Percentiles rank a stretch among this genome's conserved stretches.
Conservation (phyloP, 2,329 filamentous ascomycete species). For the Zopfia rhizophila region DNA sequence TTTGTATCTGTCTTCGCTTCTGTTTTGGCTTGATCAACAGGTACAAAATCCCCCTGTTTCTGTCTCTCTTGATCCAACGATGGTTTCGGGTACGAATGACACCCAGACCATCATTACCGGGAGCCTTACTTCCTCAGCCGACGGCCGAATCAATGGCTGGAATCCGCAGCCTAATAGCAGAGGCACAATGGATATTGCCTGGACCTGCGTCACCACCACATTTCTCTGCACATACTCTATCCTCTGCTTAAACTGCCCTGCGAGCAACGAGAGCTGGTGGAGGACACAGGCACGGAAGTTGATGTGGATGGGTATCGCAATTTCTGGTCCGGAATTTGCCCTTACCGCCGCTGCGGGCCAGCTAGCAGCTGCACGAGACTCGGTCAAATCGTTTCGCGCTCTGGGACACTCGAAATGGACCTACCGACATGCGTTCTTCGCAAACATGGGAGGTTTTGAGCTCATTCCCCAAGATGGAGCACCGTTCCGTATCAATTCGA, state of each 20-base stretch:
- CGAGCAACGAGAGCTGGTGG: slow-evolving; percentile 30
- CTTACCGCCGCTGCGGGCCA: slow-evolving; percentile 47
- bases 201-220: slow-evolving; percentile 44
- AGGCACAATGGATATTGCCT: slow-evolving; percentile 45
- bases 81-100: no score
- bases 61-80: no score
- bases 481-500: slow-evolving; percentile 28
- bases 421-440: slow-evolving; percentile 34
- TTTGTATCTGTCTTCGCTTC: no score
- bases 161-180: slow-evolving; percentile 34
- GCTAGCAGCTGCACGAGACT: slow-evolving; percentile 44
- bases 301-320: slow-evolving; percentile 40
- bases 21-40: no score
- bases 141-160: no score
- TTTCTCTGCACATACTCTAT: slow-evolving; percentile 50
- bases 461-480: slow-evolving; percentile 18
- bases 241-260: slow-evolving; percentile 48
- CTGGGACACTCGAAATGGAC: slow-evolving; percentile 25
- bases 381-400: slow-evolving; percentile 33
- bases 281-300: slow-evolving; percentile 36
- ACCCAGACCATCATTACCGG: no score
- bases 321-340: slow-evolving; percentile 48
- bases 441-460: slow-evolving; percentile 35
- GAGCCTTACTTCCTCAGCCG: no score
- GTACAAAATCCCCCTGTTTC: no score